Evolutionary conservation across 306 rosid species (phyloP), one percentile per base, ranked within the genome.

Genomic region (Geum urbanum): DNA sequence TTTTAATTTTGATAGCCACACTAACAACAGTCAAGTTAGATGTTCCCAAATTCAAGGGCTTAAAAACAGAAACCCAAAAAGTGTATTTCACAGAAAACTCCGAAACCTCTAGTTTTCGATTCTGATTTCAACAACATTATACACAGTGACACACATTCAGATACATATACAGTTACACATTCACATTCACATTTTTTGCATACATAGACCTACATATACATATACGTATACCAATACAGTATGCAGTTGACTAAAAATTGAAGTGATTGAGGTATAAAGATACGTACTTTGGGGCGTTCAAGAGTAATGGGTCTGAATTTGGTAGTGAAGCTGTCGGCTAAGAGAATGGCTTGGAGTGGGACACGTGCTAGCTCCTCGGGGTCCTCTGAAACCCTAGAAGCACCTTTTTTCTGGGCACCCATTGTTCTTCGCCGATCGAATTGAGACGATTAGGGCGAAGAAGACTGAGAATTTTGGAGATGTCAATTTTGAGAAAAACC

Each of bases 301-400:
- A 95, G 99, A 10, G 99, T 95, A 79, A 91, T 95, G 64, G 99
- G 99, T 57, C 92, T 85, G 85, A 95, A 95, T 80, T 86, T 87
- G 57, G 99, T 95, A 59, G 91, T 58, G 32, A 95, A 95, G 59
- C 96, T 91, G 79, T 95, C 99, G 12, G 99, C 99, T 49, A 95
- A 74, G 70, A 95, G 95, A 49, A 95, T 77, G 32, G 97, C 97
- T 74, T 95, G 99, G 76, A 91, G 72, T 0, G 95, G 87, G 66
- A 89, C 92, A 10, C 89, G 92, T 12, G 89, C 76, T 72, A 94
- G 63, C 62, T 94, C 99, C 63, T 87, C 99, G 1, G 86, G 72
- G 41, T 91, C 99, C 63, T 95, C 99, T 43, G 96, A 80, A 82
- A 18, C 81, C 89, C 90, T 85, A 54, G 83, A 74, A 0, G 88